phyloP scores from a whole-genome alignment of 768 basidiomycete species.

The Tulasnella calospora region DNA sequence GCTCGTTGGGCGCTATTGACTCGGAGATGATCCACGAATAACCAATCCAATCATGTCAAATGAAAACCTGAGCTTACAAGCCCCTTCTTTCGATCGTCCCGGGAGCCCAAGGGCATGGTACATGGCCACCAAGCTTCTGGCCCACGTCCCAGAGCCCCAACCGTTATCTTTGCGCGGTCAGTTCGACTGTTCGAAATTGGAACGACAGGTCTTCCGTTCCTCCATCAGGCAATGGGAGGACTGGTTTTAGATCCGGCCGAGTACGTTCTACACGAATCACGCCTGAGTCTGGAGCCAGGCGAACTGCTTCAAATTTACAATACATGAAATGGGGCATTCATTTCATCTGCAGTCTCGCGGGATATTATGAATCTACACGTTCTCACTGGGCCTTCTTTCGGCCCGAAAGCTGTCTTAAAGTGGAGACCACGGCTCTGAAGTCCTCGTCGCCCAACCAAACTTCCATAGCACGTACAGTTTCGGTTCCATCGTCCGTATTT shows the following conservation, averaged over 20 bases:
- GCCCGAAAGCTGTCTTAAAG: neutral
- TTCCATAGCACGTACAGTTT: slow-evolving; percentile 9
- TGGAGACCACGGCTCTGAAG: neutral
- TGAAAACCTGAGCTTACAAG: neutral
- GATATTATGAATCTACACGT: neutral
- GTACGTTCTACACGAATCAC: neutral
- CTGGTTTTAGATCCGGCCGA: slow-evolving; percentile 9
- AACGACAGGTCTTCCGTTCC: neutral
- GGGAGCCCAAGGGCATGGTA: neutral
- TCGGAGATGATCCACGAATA: neutral
- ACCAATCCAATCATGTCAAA: neutral
- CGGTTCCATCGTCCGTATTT: slow-evolving; percentile 9
- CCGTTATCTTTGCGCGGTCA: neutral
- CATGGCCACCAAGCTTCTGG: neutral
- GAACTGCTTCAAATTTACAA: neutral
- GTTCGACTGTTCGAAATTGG: neutral
- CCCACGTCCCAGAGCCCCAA: neutral
- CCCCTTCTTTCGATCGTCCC: neutral
- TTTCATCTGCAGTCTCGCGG: neutral
- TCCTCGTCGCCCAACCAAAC: slow-evolving; percentile 10
- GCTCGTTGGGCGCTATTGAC: neutral
- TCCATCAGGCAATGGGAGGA: neutral
- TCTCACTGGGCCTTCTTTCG: neutral
- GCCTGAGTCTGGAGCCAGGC: neutral
- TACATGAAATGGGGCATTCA: neutral